Base-by-base conservation (phyloP, 306 rosid species). In the Spatholobus suberectus region DNA sequence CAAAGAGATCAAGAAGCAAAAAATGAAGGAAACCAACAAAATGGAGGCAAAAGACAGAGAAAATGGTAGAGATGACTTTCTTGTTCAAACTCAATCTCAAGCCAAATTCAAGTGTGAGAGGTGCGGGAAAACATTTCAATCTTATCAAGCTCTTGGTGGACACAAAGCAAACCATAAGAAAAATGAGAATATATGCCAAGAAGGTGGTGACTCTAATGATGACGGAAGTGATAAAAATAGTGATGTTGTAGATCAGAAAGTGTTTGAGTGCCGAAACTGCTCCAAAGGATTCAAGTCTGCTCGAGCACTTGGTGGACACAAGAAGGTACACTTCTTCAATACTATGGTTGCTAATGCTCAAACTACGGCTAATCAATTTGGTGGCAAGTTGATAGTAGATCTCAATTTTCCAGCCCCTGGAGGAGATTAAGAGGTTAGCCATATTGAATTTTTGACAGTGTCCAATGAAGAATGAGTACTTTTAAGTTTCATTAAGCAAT, bases 271-370 rank as follows among this genome's bases (percentile, higher is more conserved):
- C 41, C 81, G 81, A 15, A 65, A 35, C 9, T 94, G 98, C 72
- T 41, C 5, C 54, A 87, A 20, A 78, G 77, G 76, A 44, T 92
- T 92, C 55, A 86, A 59, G 17, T 89, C 94, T 44, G 84, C 90
- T 15, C 92, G 88, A 66, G 92, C 91, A 20, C 87, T 94, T 5
- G 92, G 94, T 11, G 91, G 92, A 2, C 98, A 94, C 82, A 92
- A 83, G 85, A 89, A 89, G 84, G 85, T 84, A 20, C 96, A 94
- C 74, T 70, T 68, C 15, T 69, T 81, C 34, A 34, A 70, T 37
- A 2, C 12, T n/a, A 52, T 49, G 41, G n/a, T n/a, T n/a, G 37
- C 58, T 34, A 76, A 70, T 18, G 54, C 75, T 65, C 54, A 8
- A 17, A 66, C 6, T 11, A 44, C 82, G 68, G 27, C 73, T 13